Evolutionary conservation across 2,329 filamentous ascomycete species (phyloP), one percentile per base, ranked within the genome.

Genomic region (Phialemonium atrogriseum): DNA sequence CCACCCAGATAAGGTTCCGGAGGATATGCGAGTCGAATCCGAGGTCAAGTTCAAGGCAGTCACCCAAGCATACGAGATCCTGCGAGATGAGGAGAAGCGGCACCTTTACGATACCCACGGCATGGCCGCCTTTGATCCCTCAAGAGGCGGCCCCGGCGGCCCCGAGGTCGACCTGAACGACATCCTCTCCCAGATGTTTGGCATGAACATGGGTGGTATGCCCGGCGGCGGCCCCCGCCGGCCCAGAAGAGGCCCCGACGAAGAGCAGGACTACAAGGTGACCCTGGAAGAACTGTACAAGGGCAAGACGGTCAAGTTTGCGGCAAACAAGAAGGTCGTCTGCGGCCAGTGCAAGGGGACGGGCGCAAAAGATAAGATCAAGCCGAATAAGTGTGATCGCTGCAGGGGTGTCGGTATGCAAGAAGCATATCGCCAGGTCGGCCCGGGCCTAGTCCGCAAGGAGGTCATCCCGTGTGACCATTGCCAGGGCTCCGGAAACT

Each of bases 231-330:
- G 70, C 4, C 74, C 76, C 9, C 66, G 66, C 43, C 68, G 71
- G 43, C 78, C 79, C 15, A 69, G 80, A 37, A 82, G 78, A 47
- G 87, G 89, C 27, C 77, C 73, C 32, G 80, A 88, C 45, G 89
- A 95, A 57, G 81, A 94, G 54, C 85, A 94, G 49, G 76, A 85
- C 47, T 96, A 98, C 61, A 80, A 87, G 54, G 84, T 96, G 36
- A 83, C 78, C 3, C 64, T 98, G 37, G 91, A 96, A 56, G 91
- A 98, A 59, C 70, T 98, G 19, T 98, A 96, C 72, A 95, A 94
- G 64, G 91, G 91, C 49, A 95, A 96, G 70, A 95, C 91, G 1
- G 91, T 94, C 52, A 91, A 93, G 62, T 95, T 98, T 56, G 80
- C 86, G 7, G 91, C 84, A 51, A 93, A 88, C 50, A 96, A 96